Conservation (phyloP, 169 alveolate species). For the Eimeria maxima region DNA sequence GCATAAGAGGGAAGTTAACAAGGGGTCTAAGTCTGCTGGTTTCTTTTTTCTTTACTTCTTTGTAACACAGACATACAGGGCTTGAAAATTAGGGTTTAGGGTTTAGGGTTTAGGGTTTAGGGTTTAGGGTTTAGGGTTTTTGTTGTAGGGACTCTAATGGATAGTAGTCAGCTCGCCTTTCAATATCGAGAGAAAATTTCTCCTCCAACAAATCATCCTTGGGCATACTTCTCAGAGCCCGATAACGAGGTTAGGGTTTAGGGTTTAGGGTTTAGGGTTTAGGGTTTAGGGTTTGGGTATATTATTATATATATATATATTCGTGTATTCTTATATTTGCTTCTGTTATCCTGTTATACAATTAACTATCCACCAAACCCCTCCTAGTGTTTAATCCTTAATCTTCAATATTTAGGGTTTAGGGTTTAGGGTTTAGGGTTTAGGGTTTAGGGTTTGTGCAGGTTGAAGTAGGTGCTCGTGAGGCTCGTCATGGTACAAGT, state of each 20-base stretch:
- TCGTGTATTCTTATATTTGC: too few relatives aligned
- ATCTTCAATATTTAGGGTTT: neutral
- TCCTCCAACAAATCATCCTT: neutral
- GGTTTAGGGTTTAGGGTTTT: slow-evolving; percentile 35
- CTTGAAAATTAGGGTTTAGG: too few relatives aligned
- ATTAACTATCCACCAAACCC: too few relatives aligned
- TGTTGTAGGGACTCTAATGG: neutral
- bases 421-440: slow-evolving; percentile 7
- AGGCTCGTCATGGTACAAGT: slow-evolving; percentile 50
- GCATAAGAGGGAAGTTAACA: too few relatives aligned
- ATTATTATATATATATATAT: too few relatives aligned
- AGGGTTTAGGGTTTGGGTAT: slow-evolving; percentile 50
- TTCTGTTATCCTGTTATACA: too few relatives aligned
- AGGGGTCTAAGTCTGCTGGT: too few relatives aligned
- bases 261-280: slow-evolving; percentile 69
- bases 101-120: neutral
- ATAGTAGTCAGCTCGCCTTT: neutral
- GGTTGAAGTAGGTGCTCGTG: slow-evolving; percentile 1
- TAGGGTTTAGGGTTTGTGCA: neutral
- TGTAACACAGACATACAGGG: too few relatives aligned
- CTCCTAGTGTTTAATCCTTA: neutral
- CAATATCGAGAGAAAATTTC: neutral
- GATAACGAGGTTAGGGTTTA: slow-evolving; percentile 35
- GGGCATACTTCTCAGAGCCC: slow-evolving; percentile 12
- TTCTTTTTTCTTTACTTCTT: too few relatives aligned